Percentiles rank a stretch among this genome's conserved stretches.
phyloP scores from a whole-genome alignment of 257 asterid genomes.

The Solanum piurae region DNA sequence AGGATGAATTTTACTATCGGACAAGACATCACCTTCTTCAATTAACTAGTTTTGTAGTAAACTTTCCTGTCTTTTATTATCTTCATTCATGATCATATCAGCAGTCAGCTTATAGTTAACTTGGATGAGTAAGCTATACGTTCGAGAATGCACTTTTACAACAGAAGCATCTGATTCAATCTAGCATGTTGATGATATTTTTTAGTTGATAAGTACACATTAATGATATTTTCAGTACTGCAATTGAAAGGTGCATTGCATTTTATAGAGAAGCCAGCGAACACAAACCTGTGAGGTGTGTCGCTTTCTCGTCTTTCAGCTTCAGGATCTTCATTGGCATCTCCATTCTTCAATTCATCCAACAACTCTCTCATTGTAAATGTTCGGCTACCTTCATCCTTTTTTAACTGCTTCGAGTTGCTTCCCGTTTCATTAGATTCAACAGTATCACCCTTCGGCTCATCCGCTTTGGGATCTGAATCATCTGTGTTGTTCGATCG shows the following conservation, averaged over 20 bases:
- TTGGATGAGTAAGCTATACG: neutral
- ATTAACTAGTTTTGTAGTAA: neutral
- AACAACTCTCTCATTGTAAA: conserved; percentile 94
- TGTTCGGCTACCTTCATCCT: conserved; percentile 60
- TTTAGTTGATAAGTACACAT: neutral
- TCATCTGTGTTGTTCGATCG: conserved; percentile 8
- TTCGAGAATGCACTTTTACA: neutral
- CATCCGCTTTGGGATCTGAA: neutral
- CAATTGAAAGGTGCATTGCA: neutral
- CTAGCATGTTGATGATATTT: neutral
- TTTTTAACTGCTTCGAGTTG: conserved; percentile 29
- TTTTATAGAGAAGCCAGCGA: neutral
- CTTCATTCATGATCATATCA: neutral
- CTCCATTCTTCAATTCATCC: conserved; percentile 78
- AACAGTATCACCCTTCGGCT: conserved; percentile 13
- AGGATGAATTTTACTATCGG: neutral
- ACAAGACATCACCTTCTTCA: neutral
- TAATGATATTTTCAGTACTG: neutral
- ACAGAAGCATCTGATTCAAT: neutral
- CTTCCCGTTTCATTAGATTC: conserved; percentile 19
- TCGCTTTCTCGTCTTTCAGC: conserved; percentile 32
- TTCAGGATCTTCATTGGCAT: conserved; percentile 25
- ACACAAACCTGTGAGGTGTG: conserved; percentile 62
- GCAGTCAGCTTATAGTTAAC: neutral
- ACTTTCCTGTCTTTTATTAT: neutral